A percentile compares a stretch with the other conserved stretches of the same genome.
These are phyloP conservation scores for Athelia sp. DNA, from an alignment of 1,284 basidiomycete genomes.

Conservation along the genomic window DNA sequence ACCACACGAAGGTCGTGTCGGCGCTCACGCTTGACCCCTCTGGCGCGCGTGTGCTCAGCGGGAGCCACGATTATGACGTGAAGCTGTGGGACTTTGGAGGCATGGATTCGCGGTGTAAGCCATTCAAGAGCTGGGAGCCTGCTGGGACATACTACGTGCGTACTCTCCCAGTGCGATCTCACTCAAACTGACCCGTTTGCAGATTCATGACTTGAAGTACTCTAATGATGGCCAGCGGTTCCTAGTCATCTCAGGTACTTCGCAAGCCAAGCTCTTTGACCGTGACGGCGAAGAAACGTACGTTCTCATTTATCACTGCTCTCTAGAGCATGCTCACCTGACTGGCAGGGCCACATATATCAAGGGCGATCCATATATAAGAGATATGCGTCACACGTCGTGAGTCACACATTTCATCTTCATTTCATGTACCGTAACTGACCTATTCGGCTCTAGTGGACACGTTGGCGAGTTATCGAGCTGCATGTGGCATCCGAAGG, in stretches of 20 bases:
- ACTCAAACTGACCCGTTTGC: constrained; percentile 9
- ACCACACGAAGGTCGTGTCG: constrained; percentile 93
- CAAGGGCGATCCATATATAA: constrained; percentile 97
- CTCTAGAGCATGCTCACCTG: constrained; percentile 41
- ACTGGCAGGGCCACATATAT: constrained; percentile 74
- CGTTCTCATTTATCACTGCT: constrained; percentile 29
- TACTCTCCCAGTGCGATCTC: constrained; percentile 15
- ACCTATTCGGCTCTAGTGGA: constrained; percentile 52
- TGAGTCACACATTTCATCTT: constrained; percentile 36
- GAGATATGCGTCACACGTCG: constrained; percentile 97
- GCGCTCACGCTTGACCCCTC: constrained; percentile 90
- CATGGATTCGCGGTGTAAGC: constrained; percentile 85
- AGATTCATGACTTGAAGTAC: constrained; percentile 89
- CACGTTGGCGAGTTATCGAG: constrained; percentile 90
- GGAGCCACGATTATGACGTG: constrained; percentile 94
- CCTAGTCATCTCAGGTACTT: constrained; percentile 83
- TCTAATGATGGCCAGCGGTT: constrained; percentile 84
- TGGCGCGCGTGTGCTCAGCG: constrained; percentile 87
- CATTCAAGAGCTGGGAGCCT: constrained; percentile 95
- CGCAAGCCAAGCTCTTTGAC: constrained; percentile 85
- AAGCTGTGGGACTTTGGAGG: constrained; percentile 99
- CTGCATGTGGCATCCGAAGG: constrained; percentile 90
- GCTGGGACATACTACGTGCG: constrained; percentile 88
- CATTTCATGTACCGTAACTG: constrained; percentile 2
- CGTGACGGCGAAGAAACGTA: constrained; percentile 88